Evolutionary conservation across 495 filamentous ascomycete genomes (phyloP).

Genomic region (Penicillium cosmopolitanum): DNA sequence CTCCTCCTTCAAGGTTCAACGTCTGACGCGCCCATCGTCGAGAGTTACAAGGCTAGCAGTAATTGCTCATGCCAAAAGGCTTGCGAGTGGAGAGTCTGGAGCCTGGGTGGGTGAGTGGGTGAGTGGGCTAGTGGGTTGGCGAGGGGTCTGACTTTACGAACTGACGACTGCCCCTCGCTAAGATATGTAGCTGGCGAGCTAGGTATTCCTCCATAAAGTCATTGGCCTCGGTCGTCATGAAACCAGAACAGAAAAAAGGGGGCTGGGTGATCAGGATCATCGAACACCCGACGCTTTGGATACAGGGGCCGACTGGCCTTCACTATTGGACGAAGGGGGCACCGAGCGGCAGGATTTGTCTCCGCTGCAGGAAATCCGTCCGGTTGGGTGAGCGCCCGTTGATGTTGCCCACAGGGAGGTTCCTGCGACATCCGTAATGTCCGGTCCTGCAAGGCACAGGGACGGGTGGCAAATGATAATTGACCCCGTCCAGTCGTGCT

Average conservation of each 20-base stretch:
- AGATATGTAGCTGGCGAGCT: neutral
- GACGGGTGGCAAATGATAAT: constrained; percentile 18
- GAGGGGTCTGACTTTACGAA: neutral
- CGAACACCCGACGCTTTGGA: constrained; percentile 20
- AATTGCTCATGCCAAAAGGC: neutral
- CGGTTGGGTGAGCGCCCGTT: constrained; percentile 20
- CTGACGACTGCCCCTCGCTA: constrained; percentile 1
- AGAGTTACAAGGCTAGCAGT: constrained; percentile 14
- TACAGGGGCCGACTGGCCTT: constrained; percentile 5
- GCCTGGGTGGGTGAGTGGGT: neutral
- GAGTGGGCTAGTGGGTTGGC: neutral
- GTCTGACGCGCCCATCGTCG: constrained; percentile 20
- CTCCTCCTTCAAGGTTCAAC: constrained; percentile 24
- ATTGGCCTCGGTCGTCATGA: constrained; percentile 8
- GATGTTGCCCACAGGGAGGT: constrained; percentile 20
- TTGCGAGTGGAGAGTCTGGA: neutral
- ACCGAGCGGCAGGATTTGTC: constrained; percentile 28
- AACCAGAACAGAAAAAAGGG: constrained; percentile 19
- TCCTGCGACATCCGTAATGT: constrained; percentile 23
- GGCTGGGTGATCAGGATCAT: constrained; percentile 20
- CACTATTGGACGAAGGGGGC: constrained; percentile 18
- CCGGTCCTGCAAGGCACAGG: constrained; percentile 31
- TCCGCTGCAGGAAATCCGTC: constrained; percentile 22
- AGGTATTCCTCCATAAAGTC: neutral
- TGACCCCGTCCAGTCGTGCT: constrained; percentile 3